Base-by-base conservation (phyloP, 2,329 filamentous ascomycete species). In the Neocatenulostroma microsporum region DNA sequence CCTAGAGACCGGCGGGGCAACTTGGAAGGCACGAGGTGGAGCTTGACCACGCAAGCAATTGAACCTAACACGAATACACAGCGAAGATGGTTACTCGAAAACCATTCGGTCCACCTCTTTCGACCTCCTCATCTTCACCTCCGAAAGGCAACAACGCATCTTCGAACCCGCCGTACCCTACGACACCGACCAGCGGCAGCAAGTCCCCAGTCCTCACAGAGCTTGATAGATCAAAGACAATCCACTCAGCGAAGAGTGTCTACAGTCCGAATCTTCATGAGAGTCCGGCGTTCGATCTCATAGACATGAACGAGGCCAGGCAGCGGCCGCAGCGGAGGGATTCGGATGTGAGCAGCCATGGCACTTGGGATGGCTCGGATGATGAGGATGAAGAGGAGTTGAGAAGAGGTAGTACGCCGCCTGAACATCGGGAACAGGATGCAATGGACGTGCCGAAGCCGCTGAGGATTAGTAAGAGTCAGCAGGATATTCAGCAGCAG, bases 141-240 rank as follows among this genome's bases (percentile, higher is more conserved):
- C 35, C 20, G 20, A 37, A 39, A 11, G 24, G 21, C 7, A 57
- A 55, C 5, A 57, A 60, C 39, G 55, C 62, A 5, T 38, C 45
- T 11, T 46, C 61, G 44, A 61, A 62, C 14, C 64, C 63, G 17
- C 67, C 67, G 2, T 69, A 70, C 37, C 67, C 67, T 11, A 60
- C 58, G 2, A 61, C 62, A 0, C 64, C 67, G 2, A 55, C 55
- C 55, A 11, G 14, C n/a, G 32, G 8, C 19, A 3, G 19, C 12
- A 15, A 14, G 20, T 23, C 34, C 5, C 26, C 25, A 11, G 8
- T 4, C 3, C n/a, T 28, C 21, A 34, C 39, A 4, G 26, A 32
- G 17, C 45, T 53, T 41, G 50, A 53, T 27, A 47, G 47, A 20
- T 41, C 50, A 29, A 50, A 49, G 40, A 46, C 48, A 25, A 37